These are phyloP conservation scores for Candida tibetensis DNA, from an alignment of 805 yeast species.

Conservation along the genomic window DNA sequence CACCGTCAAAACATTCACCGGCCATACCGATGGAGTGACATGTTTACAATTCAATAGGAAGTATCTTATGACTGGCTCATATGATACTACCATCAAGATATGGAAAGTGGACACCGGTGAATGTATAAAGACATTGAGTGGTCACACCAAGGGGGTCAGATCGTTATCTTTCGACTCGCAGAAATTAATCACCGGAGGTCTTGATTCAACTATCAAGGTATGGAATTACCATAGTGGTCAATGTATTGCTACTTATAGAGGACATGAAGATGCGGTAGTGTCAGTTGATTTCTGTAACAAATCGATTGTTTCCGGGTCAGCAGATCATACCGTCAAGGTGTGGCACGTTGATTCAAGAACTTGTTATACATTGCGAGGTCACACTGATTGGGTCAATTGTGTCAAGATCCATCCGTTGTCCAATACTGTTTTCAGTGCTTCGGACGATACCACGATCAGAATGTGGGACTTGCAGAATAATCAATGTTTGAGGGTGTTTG, in stretches of 20 bases:
- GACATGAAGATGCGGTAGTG: conserved; percentile 83
- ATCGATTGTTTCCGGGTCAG: conserved; percentile 88
- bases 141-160: conserved; percentile 88
- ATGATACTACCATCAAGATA: conserved; percentile 85
- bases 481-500: conserved; percentile 75
- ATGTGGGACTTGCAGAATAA: conserved; percentile 92
- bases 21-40: conserved; percentile 87
- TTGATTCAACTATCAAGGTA: conserved; percentile 87
- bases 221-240: conserved; percentile 96
- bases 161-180: conserved; percentile 83
- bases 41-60: conserved; percentile 79
- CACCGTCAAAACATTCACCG: conserved; percentile 60
- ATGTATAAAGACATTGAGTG: conserved; percentile 70
- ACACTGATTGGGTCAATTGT: conserved; percentile 85
- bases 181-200: conserved; percentile 87
- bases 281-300: conserved; percentile 79
- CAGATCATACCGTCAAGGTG: conserved; percentile 87
- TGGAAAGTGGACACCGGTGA: conserved; percentile 88
- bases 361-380: conserved; percentile 91
- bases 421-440: conserved; percentile 76
- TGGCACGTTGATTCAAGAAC: conserved; percentile 96
- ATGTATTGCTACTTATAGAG: conserved; percentile 89
- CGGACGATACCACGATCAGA: conserved; percentile 88
- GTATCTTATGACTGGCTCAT: conserved; percentile 84
- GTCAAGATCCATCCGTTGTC: conserved; percentile 83